Conservation (phyloP, 2,329 filamentous ascomycete genomes). For the Colletotrichum sp. region DNA sequence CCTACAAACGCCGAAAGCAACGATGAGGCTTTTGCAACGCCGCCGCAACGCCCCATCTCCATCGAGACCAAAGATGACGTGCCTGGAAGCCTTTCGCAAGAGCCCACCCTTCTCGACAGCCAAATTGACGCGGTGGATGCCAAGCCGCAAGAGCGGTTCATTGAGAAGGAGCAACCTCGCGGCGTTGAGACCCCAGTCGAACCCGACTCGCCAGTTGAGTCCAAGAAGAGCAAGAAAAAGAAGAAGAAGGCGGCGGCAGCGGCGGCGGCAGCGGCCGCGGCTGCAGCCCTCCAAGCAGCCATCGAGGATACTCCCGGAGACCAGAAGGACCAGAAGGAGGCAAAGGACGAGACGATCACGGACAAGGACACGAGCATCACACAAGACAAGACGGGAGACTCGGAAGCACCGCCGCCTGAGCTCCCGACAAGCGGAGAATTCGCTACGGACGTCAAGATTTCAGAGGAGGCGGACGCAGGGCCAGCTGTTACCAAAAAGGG, state of each 20-base stretch:
- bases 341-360: neutral
- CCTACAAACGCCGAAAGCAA: neutral
- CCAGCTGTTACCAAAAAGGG: slow-evolving; percentile 36
- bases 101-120: slow-evolving; percentile 4
- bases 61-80: neutral
- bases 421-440: slow-evolving; percentile 10
- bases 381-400: slow-evolving; percentile 12
- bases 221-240: slow-evolving; percentile 35
- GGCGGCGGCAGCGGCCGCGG: neutral
- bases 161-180: neutral
- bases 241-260: slow-evolving; percentile 21
- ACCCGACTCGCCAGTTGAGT: neutral
- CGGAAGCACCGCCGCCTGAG: slow-evolving; percentile 11
- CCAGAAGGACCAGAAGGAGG: neutral
- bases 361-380: neutral
- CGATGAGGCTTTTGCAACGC: neutral
- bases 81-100: neutral
- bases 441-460: slow-evolving; percentile 14
- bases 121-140: slow-evolving; percentile 1
- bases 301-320: neutral
- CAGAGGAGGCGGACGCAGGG: slow-evolving; percentile 16
- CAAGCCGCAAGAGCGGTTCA: slow-evolving; percentile 9
- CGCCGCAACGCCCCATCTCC: neutral
- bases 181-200: neutral
- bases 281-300: neutral